Percentiles rank a stretch among this genome's conserved stretches.
Conservation (phyloP, 2,329 filamentous ascomycete genomes). For the Penicillium sp. region DNA sequence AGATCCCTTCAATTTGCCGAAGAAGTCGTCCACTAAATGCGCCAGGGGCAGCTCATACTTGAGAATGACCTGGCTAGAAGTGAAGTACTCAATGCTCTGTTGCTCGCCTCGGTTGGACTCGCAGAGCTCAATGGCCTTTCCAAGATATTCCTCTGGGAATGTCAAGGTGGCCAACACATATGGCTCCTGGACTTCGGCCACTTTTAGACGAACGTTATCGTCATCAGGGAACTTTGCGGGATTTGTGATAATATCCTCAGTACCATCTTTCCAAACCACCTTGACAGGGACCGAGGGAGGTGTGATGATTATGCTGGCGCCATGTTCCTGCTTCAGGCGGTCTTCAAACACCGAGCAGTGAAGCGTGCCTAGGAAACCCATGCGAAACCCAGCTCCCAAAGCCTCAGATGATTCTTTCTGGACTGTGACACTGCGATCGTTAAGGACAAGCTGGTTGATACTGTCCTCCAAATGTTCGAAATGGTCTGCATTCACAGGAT, state of each 20-base stretch:
- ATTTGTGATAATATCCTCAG: conserved; percentile 74
- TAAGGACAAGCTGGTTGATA: conserved; percentile 88
- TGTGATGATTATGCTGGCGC: conserved; percentile 92
- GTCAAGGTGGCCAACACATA: conserved; percentile 84
- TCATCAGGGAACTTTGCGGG: conserved; percentile 84
- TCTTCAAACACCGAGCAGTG: conserved; percentile 99
- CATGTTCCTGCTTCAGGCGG: conserved; percentile 88
- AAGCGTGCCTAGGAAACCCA: conserved; percentile 92
- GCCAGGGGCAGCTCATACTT: conserved; percentile 87
- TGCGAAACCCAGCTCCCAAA: conserved; percentile 85
- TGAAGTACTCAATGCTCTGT: conserved; percentile 85
- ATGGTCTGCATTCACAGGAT: conserved; percentile 86
- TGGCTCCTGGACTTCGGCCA: conserved; percentile 65
- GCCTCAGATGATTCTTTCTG: conserved; percentile 94
- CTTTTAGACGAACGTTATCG: conserved; percentile 53
- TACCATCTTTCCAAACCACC: conserved; percentile 73
- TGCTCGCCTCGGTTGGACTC: conserved; percentile 86
- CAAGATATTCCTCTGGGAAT: conserved; percentile 88
- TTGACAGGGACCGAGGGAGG: conserved; percentile 93
- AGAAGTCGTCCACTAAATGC: conserved; percentile 93
- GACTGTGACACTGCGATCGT: conserved; percentile 90
- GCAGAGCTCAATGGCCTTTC: conserved; percentile 91
- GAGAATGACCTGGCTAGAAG: conserved; percentile 85
- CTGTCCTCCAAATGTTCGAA: conserved; percentile 86
- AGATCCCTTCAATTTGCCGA: conserved; percentile 88